A percentile compares a stretch with the other conserved stretches of the same genome.
Evolutionary conservation across 805 yeast genomes (phyloP).

Genomic region (Cyberlindnera mycetangii): DNA sequence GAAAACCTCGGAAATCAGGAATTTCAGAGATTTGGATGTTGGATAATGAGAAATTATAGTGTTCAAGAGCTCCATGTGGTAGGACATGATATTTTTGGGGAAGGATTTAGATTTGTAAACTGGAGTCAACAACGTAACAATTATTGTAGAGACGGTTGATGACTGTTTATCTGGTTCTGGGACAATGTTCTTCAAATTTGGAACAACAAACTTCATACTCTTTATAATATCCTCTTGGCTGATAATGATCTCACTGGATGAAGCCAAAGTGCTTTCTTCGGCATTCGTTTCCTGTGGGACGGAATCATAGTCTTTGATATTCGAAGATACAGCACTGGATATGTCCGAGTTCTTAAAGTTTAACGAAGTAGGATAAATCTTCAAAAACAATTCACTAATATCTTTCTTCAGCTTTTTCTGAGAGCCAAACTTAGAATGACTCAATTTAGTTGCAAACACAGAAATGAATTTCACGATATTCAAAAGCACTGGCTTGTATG

Average conservation of each 20-base stretch:
- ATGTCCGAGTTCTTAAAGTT: constrained; percentile 22
- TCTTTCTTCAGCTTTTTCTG: constrained; percentile 60
- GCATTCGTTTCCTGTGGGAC: constrained; percentile 3
- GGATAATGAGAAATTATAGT: constrained; percentile 27
- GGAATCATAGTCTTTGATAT: constrained; percentile 10
- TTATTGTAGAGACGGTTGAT: constrained; percentile 46
- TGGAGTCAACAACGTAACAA: constrained; percentile 53
- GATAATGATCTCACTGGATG: constrained; percentile 12
- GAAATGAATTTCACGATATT: constrained; percentile 51
- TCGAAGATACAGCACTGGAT: constrained; percentile 14
- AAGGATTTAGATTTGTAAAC: constrained; percentile 44
- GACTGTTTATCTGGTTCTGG: constrained; percentile 63
- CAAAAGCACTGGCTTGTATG: constrained; percentile 50
- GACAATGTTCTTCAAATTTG: constrained; percentile 18
- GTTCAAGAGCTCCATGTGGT: constrained; percentile 44
- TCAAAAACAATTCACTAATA: constrained; percentile 41
- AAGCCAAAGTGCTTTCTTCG: constrained; percentile 20
- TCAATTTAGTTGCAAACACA: constrained; percentile 52
- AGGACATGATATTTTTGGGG: constrained; percentile 36
- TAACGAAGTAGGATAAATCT: constrained; percentile 33
- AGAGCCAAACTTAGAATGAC: constrained; percentile 58
- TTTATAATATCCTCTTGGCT: constrained; percentile 43
- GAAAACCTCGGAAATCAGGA: constrained; percentile 58
- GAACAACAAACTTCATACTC: constrained; percentile 39
- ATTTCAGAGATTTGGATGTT: constrained; percentile 58